Percentiles rank a stretch among this genome's conserved stretches.
phyloP scores from a whole-genome alignment of 306 rosid genomes.

The Morella rubra region DNA sequence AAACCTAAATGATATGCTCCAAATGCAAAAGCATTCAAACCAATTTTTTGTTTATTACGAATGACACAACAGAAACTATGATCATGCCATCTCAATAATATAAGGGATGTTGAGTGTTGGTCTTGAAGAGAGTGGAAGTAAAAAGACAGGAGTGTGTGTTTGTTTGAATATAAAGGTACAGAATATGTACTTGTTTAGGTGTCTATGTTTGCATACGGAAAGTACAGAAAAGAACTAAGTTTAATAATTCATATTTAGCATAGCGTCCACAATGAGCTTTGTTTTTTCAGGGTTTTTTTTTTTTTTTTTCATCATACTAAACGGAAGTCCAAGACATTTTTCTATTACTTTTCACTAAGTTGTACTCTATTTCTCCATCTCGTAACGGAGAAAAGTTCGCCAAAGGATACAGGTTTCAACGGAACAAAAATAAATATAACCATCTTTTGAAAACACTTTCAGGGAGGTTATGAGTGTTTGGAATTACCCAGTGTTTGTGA shows the following conservation, averaged over 20 bases:
- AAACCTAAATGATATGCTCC: no score
- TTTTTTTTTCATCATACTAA: background rate
- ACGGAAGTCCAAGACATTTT: background rate
- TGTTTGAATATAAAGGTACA: background rate
- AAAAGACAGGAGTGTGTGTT: background rate
- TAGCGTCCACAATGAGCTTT: background rate
- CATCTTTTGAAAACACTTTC: background rate
- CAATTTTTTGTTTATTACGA: no score
- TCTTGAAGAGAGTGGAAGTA: no score
- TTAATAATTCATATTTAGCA: background rate
- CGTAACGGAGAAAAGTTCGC: no score
- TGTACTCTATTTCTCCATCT: no score
- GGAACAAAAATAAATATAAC: background rate
- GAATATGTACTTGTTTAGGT: background rate
- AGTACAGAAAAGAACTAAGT: background rate
- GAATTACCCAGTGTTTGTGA: background rate
- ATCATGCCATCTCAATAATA: no score
- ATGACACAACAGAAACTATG: no score
- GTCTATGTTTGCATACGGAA: background rate
- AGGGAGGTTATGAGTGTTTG: no score
- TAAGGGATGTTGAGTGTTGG: no score
- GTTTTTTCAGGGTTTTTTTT: background rate
- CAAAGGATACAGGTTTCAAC: background rate
- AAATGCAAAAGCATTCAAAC: no score
- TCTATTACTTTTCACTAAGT: background rate